Evolutionary conservation across 192 early-diverging fungal species (phyloP).

Genomic region (Spizellomyces sp.): DNA sequence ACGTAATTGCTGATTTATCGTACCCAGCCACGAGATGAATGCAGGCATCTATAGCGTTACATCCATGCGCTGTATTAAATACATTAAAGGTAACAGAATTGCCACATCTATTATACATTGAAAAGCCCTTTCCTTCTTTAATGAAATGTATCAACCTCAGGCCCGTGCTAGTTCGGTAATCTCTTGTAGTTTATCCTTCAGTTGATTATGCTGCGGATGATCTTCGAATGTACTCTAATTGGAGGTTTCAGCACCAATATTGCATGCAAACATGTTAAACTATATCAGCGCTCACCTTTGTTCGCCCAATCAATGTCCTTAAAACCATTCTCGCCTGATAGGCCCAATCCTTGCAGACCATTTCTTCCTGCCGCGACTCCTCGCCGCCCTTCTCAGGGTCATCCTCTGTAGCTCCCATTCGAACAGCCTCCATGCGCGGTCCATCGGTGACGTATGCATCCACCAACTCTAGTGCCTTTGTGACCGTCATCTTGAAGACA

Average conservation of each 20-base stretch:
- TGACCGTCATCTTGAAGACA: slow-evolving; percentile 73
- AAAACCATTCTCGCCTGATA: slow-evolving; percentile 83
- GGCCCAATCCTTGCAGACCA: slow-evolving; percentile 85
- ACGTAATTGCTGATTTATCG: too few relatives aligned
- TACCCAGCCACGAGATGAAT: too few relatives aligned
- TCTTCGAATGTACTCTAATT: slow-evolving; percentile 60
- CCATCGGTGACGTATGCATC: slow-evolving; percentile 81
- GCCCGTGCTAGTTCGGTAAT: slow-evolving; percentile 41
- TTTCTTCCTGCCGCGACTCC: slow-evolving; percentile 6
- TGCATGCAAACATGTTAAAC: neutral
- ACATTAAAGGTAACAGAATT: too few relatives aligned
- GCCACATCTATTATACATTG: too few relatives aligned
- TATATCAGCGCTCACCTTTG: slow-evolving; percentile 50
- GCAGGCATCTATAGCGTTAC: too few relatives aligned
- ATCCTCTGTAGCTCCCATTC: slow-evolving; percentile 36
- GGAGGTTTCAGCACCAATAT: neutral
- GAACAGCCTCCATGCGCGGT: slow-evolving; percentile 31
- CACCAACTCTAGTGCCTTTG: slow-evolving; percentile 72
- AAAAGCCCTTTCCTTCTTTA: too few relatives aligned
- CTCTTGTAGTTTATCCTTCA: slow-evolving; percentile 66
- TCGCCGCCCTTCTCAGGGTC: slow-evolving; percentile 35
- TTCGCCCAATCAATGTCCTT: slow-evolving; percentile 80
- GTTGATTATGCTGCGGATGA: slow-evolving; percentile 56
- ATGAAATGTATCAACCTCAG: too few relatives aligned
- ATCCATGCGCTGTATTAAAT: too few relatives aligned